A percentile compares a stretch with the other conserved stretches of the same genome.
Conservation (phyloP, 108 stramenopile species). For the Conticribra guillardii region DNA sequence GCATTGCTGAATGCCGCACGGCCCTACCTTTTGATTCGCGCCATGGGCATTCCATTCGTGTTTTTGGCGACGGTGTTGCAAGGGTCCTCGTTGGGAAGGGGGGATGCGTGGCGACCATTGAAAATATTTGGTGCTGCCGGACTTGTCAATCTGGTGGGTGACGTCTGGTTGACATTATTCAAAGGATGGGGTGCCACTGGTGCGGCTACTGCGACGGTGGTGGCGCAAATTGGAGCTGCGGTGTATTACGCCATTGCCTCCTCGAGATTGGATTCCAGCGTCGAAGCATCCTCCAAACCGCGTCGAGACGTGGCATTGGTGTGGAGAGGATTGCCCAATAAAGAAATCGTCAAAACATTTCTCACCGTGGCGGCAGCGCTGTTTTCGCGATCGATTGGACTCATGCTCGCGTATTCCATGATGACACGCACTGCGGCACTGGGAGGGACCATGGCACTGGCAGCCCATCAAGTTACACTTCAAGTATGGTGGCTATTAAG, state of each 20-base stretch:
- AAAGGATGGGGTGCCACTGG: conserved; percentile 57
- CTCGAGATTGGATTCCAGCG: conserved; percentile 29
- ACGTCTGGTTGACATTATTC: conserved; percentile 37
- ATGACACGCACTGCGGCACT: conserved; percentile 46
- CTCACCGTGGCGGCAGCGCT: conserved; percentile 36
- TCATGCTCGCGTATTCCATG: conserved; percentile 45
- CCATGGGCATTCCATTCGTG: conserved; percentile 55
- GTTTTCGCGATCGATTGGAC: conserved; percentile 23
- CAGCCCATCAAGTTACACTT: conserved; percentile 54
- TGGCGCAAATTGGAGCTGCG: conserved; percentile 45
- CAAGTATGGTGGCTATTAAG: conserved; percentile 49
- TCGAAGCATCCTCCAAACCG: conserved; percentile 29
- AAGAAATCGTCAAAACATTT: conserved; percentile 34
- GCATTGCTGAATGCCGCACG: conserved; percentile 35
- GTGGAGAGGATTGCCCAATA: conserved; percentile 36
- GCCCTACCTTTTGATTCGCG: conserved; percentile 52
- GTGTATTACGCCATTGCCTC: conserved; percentile 38
- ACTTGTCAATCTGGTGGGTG: conserved; percentile 47
- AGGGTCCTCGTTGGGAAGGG: conserved; percentile 47
- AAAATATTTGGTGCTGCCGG: conserved; percentile 54
- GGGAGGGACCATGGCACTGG: conserved; percentile 41
- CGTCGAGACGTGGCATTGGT: conserved; percentile 36
- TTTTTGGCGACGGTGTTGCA: conserved; percentile 55
- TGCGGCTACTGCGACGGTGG: conserved; percentile 56
- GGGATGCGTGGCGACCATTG: conserved; percentile 47